Percentiles rank a stretch among this genome's conserved stretches.
Evolutionary conservation across 257 asterid species (phyloP).

Genomic region (Jacaranda mimosifolia): DNA sequence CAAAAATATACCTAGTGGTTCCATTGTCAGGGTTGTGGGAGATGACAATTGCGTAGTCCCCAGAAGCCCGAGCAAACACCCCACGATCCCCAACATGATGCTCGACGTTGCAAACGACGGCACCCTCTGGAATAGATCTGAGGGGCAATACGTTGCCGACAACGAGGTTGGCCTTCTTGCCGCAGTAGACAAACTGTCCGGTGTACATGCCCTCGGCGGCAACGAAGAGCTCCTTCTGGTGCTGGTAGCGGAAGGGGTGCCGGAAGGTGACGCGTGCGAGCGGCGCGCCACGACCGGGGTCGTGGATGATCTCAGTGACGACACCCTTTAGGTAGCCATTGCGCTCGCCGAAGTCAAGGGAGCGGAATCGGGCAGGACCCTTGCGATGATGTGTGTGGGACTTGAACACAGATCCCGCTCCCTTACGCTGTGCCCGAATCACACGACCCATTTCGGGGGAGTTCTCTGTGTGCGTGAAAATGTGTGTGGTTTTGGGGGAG

Average conservation of each 20-base stretch:
- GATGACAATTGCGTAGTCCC: constrained; percentile 78
- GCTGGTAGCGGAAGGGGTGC: constrained; percentile 80
- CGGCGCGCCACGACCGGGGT: constrained; percentile 88
- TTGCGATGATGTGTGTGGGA: constrained; percentile 89
- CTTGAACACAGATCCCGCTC: constrained; percentile 77
- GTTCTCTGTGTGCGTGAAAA: background rate
- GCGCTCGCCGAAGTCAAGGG: constrained; percentile 84
- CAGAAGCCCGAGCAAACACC: constrained; percentile 75
- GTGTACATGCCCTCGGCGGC: constrained; percentile 85
- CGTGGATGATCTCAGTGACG: constrained; percentile 72
- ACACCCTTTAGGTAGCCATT: constrained; percentile 87
- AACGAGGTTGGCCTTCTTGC: constrained; percentile 70
- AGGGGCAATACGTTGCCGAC: constrained; percentile 80
- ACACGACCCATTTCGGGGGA: constrained; percentile 68
- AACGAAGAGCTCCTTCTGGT: constrained; percentile 81
- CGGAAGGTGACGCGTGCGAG: constrained; percentile 75
- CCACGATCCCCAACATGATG: constrained; percentile 84
- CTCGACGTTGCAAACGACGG: constrained; percentile 81
- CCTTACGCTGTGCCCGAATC: constrained; percentile 81
- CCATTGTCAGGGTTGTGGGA: constrained; percentile 86
- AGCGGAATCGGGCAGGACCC: constrained; percentile 76
- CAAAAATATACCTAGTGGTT: constrained; percentile 60
- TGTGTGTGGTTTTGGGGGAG: constrained; percentile 12
- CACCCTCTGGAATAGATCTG: constrained; percentile 82
- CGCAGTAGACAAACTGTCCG: constrained; percentile 75